Percentiles rank a stretch among this genome's conserved stretches.
Evolutionary conservation across 495 filamentous ascomycete species (phyloP).

Genomic region (Aspergillus nidulans): DNA sequence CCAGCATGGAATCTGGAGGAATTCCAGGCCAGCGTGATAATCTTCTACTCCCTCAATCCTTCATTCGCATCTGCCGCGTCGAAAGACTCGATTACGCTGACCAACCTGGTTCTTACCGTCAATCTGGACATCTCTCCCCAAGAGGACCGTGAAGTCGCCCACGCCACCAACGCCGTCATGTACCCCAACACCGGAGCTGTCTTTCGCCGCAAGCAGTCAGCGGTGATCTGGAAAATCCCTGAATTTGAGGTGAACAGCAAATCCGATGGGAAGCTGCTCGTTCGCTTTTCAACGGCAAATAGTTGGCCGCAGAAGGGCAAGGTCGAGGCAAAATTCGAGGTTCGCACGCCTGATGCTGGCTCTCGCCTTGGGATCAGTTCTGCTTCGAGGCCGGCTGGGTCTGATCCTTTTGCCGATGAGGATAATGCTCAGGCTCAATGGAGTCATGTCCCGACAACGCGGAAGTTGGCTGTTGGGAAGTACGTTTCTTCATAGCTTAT

Average conservation of each 20-base stretch:
- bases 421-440: slow-evolving; percentile 50
- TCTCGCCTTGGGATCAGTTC: slow-evolving; percentile 62
- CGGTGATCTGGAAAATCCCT: slow-evolving; percentile 84
- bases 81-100: slow-evolving; percentile 55
- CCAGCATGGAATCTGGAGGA: slow-evolving; percentile 81
- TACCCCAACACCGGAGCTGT: slow-evolving; percentile 49
- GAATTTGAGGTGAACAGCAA: slow-evolving; percentile 61
- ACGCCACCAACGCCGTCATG: slow-evolving; percentile 44
- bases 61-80: slow-evolving; percentile 45
- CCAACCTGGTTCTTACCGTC: slow-evolving; percentile 77
- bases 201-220: slow-evolving; percentile 81
- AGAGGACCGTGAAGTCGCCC: slow-evolving; percentile 39
- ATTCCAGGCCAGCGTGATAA: slow-evolving; percentile 73
- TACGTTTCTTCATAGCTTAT: slow-evolving; percentile 46
- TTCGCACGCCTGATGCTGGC: slow-evolving; percentile 46
- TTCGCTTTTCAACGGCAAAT: slow-evolving; percentile 73
- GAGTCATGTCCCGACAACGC: slow-evolving; percentile 66
- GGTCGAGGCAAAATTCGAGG: slow-evolving; percentile 81
- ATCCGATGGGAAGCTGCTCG: slow-evolving; percentile 65
- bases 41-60: slow-evolving; percentile 85
- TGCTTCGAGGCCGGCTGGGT: slow-evolving; percentile 22
- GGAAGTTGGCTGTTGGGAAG: slow-evolving; percentile 75
- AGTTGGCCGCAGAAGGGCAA: slow-evolving; percentile 68
- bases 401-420: slow-evolving; percentile 68
- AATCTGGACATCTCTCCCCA: slow-evolving; percentile 58